A percentile compares a stretch with the other conserved stretches of the same genome.
Conservation (phyloP, 2,329 filamentous ascomycete genomes). For the Nemania sp. region DNA sequence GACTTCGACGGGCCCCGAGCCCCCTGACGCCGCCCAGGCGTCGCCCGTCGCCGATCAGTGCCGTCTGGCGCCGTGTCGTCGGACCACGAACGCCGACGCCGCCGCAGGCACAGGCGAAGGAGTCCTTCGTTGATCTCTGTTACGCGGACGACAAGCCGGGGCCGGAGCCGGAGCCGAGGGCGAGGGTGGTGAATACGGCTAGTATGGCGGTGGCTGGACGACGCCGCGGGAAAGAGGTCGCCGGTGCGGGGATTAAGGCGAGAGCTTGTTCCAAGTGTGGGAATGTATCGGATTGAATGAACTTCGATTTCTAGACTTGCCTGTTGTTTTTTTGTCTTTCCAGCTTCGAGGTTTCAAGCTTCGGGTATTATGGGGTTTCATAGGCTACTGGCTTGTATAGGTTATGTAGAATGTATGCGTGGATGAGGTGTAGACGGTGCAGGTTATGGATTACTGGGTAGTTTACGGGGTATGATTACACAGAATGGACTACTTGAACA, state of each 20-base stretch:
- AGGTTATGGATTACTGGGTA: background rate
- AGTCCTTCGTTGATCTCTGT: constrained; percentile 36
- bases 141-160: background rate
- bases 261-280: constrained; percentile 9
- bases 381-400: too few species aligned
- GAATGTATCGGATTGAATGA: background rate
- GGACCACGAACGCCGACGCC: constrained; percentile 23
- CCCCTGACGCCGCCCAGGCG: background rate
- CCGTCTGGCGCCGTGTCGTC: constrained; percentile 1
- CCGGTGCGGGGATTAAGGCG: too few species aligned
- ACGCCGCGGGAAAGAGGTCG: constrained; percentile 2
- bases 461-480: background rate
- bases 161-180: too few species aligned
- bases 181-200: too few species aligned
- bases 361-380: too few species aligned
- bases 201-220: constrained; percentile 22
- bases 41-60: constrained; percentile 3
- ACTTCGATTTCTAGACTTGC: background rate
- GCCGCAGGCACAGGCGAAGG: constrained; percentile 34
- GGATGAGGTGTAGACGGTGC: background rate
- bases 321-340: background rate
- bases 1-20: background rate
- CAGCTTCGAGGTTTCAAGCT: too few species aligned
- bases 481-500: background rate
- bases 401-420: background rate